phyloP scores from a whole-genome alignment of 2,329 filamentous ascomycete species.

The Lachnellula cervina region DNA sequence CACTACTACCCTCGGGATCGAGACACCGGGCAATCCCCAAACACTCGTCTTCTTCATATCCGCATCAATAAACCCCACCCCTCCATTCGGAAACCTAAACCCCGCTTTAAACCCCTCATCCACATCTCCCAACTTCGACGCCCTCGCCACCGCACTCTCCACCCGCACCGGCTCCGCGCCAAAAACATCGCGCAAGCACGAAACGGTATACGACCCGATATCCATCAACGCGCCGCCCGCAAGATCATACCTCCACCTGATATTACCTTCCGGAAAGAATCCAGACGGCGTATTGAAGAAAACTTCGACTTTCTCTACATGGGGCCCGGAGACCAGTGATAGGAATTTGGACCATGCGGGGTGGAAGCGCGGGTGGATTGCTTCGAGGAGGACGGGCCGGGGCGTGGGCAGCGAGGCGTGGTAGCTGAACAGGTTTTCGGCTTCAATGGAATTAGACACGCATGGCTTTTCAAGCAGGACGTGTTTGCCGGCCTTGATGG shows the following conservation, averaged over 20 bases:
- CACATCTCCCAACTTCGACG: slow-evolving; percentile 15
- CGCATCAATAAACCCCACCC: slow-evolving; percentile 30
- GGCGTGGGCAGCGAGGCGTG: slow-evolving; percentile 23
- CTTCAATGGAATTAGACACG: slow-evolving; percentile 42
- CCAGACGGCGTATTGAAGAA: slow-evolving; percentile 30
- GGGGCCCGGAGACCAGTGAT: slow-evolving; percentile 34
- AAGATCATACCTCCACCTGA: slow-evolving; percentile 40
- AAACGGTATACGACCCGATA: slow-evolving; percentile 38
- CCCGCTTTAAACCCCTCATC: slow-evolving; percentile 27
- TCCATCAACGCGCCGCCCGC: slow-evolving; percentile 33
- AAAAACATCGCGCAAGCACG: slow-evolving; percentile 37
- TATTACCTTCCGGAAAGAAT: slow-evolving; percentile 36
- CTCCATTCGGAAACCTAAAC: slow-evolving; percentile 39
- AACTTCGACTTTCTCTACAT: slow-evolving; percentile 34
- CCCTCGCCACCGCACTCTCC: slow-evolving; percentile 27
- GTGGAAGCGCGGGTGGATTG: slow-evolving; percentile 48
- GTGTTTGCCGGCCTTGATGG: slow-evolving; percentile 47
- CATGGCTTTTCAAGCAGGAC: slow-evolving; percentile 52
- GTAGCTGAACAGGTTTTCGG: slow-evolving; percentile 39
- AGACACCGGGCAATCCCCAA: slow-evolving; percentile 24
- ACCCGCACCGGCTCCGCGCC: slow-evolving; percentile 37
- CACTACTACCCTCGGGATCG: slow-evolving; percentile 19
- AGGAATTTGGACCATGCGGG: slow-evolving; percentile 43
- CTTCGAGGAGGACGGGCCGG: slow-evolving; percentile 47
- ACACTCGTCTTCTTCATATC: slow-evolving; percentile 24